A percentile compares a stretch with the other conserved stretches of the same genome.
phyloP scores from a whole-genome alignment of 2,329 filamentous ascomycete genomes.

The Paecilomyces niveus region DNA sequence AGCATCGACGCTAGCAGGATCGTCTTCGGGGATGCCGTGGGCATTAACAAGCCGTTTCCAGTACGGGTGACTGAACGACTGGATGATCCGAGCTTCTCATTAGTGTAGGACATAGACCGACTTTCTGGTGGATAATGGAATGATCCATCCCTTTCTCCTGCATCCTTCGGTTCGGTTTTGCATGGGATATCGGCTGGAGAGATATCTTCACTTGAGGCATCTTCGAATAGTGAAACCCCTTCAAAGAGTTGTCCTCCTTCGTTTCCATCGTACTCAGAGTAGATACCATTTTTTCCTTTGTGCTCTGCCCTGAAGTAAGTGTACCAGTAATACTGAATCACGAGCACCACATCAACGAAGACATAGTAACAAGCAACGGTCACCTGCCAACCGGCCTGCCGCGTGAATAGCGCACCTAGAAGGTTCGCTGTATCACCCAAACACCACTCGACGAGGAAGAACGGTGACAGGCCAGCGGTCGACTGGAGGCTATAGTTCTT shows the following conservation, averaged over 20 bases:
- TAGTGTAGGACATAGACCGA: conserved; percentile 22
- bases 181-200: conserved; percentile 10
- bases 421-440: conserved; percentile 58
- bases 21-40: conserved; percentile 35
- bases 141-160: conserved; percentile 17
- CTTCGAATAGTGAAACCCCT: conserved; percentile 28
- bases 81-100: conserved; percentile 26
- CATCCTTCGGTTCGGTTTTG: conserved; percentile 22
- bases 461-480: conserved; percentile 58
- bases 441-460: conserved; percentile 61
- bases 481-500: conserved; percentile 60
- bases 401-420: conserved; percentile 55
- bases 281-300: conserved; percentile 24
- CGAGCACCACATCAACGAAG: conserved; percentile 56
- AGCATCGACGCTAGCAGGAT: conserved; percentile 39
- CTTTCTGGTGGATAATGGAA: conserved; percentile 11
- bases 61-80: conserved; percentile 19
- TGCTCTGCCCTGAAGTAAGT: conserved; percentile 48
- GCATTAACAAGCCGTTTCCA: conserved; percentile 17
- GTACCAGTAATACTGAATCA: conserved; percentile 61
- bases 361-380: conserved; percentile 61
- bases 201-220: conserved; percentile 15
- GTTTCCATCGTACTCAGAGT: conserved; percentile 20
- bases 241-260: conserved; percentile 25
- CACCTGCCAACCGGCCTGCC: conserved; percentile 61